Evolutionary conservation across 139 green algal genomes (phyloP).

Genomic region (Trebouxia sp.): DNA sequence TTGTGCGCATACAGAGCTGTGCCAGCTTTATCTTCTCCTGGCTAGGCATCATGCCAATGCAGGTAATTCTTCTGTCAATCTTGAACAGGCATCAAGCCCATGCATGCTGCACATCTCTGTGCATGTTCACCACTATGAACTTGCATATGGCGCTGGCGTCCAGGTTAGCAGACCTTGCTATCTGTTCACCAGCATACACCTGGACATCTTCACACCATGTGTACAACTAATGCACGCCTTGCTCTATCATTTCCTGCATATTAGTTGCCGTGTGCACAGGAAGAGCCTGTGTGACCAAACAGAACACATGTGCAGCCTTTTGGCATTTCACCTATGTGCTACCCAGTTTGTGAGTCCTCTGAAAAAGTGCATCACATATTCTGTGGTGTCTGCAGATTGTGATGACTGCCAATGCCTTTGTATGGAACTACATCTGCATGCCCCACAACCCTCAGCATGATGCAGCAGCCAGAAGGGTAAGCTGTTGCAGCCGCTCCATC

Average conservation of each 20-base stretch:
- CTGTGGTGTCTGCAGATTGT: constrained; percentile 25
- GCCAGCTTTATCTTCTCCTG: neutral
- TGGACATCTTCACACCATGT: too few species aligned
- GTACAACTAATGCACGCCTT: too few species aligned
- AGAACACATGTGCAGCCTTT: too few species aligned
- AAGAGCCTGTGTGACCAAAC: too few species aligned
- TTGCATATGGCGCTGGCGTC: too few species aligned
- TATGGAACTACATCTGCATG: neutral
- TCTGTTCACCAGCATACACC: too few species aligned
- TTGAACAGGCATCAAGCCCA: neutral
- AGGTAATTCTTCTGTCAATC: neutral
- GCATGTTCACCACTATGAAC: neutral
- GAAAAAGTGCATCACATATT: too few species aligned
- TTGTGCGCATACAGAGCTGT: neutral
- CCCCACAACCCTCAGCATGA: neutral
- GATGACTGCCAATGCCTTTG: neutral
- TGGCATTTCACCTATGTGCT: neutral
- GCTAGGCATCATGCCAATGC: constrained; percentile 15
- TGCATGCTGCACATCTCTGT: neutral
- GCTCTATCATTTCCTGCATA: too few species aligned
- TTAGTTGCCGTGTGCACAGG: too few species aligned
- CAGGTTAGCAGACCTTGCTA: too few species aligned
- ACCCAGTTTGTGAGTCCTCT: neutral
- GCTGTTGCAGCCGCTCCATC: neutral
- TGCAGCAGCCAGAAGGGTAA: neutral